These are phyloP conservation scores for Calonectria henricotiae DNA, from an alignment of 2,329 filamentous ascomycete genomes.

Conservation along the genomic window DNA sequence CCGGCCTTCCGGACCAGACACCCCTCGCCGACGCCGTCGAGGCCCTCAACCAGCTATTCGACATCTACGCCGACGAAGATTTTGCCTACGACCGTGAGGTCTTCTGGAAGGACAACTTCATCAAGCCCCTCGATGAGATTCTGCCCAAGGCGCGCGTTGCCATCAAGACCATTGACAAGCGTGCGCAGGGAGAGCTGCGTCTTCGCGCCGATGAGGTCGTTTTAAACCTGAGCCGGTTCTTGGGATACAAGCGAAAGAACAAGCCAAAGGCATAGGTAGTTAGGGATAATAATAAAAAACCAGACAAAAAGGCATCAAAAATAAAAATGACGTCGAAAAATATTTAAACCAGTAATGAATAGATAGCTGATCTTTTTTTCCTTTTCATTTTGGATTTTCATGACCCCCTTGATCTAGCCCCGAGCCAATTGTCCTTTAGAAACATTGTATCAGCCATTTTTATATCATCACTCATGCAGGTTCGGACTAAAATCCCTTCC, in stretches of 20 bases:
- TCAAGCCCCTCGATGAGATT: constrained; percentile 72
- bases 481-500: neutral
- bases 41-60: constrained; percentile 77
- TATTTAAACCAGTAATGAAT: constrained; percentile 11
- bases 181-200: constrained; percentile 71
- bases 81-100: constrained; percentile 73
- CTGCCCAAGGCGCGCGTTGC: constrained; percentile 71
- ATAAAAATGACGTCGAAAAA: constrained; percentile 15
- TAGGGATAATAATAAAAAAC: constrained; percentile 37
- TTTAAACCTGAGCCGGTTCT: constrained; percentile 74
- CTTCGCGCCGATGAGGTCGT: constrained; percentile 73
- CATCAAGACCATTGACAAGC: constrained; percentile 76
- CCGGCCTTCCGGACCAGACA: constrained; percentile 65
- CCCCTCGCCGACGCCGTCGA: constrained; percentile 74
- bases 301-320: neutral
- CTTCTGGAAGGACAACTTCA: constrained; percentile 76
- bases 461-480: constrained; percentile 8
- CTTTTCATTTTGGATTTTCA: neutral
- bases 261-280: constrained; percentile 57
- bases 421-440: neutral
- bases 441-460: neutral
- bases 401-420: neutral
- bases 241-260: constrained; percentile 77
- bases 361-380: constrained; percentile 8
- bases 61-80: constrained; percentile 77